phyloP scores from a whole-genome alignment of 768 basidiomycete species.

The Podaxis mareebaensis region DNA sequence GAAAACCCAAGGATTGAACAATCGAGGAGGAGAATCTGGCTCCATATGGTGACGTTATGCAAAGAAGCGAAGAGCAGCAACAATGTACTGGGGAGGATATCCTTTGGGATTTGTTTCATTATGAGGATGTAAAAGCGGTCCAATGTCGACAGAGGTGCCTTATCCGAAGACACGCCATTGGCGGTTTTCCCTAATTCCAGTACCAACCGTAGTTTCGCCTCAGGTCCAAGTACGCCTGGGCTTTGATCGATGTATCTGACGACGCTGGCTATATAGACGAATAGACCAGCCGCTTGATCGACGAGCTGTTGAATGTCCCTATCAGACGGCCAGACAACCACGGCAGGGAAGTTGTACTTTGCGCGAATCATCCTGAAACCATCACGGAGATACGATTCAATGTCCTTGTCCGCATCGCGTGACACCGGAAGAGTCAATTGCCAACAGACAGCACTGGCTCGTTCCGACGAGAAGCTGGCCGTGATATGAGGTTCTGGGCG shows the following conservation, averaged over 20 bases:
- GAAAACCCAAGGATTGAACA: neutral
- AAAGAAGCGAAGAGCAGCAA: neutral
- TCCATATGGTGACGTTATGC: neutral
- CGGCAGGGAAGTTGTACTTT: neutral
- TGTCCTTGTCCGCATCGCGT: conserved; percentile 19
- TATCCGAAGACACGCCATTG: neutral
- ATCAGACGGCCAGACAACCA: neutral
- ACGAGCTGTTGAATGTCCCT: neutral
- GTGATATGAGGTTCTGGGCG: conserved; percentile 27
- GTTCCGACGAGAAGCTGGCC: conserved; percentile 8
- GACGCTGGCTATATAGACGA: neutral
- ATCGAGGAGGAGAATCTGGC: neutral
- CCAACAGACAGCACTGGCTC: neutral
- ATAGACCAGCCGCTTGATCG: neutral
- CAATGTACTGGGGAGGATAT: neutral
- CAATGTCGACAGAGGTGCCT: neutral
- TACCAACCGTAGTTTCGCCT: neutral
- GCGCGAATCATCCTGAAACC: conserved; percentile 16
- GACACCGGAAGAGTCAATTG: conserved; percentile 12
- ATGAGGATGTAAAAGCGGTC: conserved; percentile 1
- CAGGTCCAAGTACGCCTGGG: neutral
- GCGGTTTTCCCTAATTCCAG: too few species aligned
- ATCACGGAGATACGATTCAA: conserved; percentile 19
- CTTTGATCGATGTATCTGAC: neutral
- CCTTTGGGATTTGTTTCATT: neutral